These are phyloP conservation scores for Dendrobium huoshanense DNA, from an alignment of 106 monocot genomes.

Conservation along the genomic window DNA sequence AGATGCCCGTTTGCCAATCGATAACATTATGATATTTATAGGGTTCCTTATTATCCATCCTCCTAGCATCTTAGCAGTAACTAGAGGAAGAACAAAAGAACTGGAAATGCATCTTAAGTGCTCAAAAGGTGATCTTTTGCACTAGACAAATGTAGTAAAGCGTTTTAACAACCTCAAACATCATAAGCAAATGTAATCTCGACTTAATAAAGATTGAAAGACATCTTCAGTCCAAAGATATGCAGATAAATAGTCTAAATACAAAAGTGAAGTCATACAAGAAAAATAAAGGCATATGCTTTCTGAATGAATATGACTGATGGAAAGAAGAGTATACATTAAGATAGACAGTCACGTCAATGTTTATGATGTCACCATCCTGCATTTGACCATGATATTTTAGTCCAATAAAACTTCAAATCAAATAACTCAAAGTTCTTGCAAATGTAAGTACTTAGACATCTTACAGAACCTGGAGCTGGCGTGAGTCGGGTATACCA, in stretches of 20 bases:
- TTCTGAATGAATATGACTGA: conserved; percentile 4
- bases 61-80: no score
- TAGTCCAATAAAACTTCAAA: background rate
- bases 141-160: background rate
- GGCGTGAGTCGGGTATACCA: conserved; percentile 89
- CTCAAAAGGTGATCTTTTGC: background rate
- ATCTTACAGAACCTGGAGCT: conserved; percentile 58
- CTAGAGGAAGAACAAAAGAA: background rate
- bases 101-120: background rate
- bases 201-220: background rate
- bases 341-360: conserved; percentile 91
- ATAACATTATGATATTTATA: no score
- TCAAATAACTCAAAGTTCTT: background rate
- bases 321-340: conserved; percentile 43
- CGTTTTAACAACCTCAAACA: background rate
- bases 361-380: conserved; percentile 96
- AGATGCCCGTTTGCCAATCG: no score
- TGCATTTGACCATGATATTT: conserved; percentile 28
- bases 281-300: background rate
- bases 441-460: conserved; percentile 4
- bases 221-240: background rate
- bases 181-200: background rate
- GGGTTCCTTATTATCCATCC: no score
- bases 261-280: background rate
- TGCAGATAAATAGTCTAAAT: background rate